Base-by-base conservation (phyloP, 2,329 filamentous ascomycete species). In the Penicillium sp. region DNA sequence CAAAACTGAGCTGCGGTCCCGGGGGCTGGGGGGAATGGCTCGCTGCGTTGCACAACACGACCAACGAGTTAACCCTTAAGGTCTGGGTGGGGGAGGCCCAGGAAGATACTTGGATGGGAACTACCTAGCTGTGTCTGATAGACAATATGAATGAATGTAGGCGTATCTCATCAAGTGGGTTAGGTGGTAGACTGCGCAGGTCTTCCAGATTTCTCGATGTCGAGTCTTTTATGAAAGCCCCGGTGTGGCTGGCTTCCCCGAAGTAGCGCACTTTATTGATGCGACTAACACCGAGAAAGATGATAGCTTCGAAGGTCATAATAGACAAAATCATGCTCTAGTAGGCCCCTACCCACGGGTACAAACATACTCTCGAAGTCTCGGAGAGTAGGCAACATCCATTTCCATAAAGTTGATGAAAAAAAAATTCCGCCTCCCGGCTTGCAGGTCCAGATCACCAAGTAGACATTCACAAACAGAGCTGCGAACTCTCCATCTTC, bases 1-100 rank as follows among this genome's bases (percentile, higher is more conserved):
- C 18, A 54, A 55, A 40, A 60, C 54, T 56, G 27, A 14, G 33
- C 27, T 27, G 18, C 16, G 39, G 40, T n/a, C 50, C 19, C 54
- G 60, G 44, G 56, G 58, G 44, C 50, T 19, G 56, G 60, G 44
- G 56, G 58, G 44, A 31, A 39, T 56, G 62, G 62, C 56, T 56
- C 50, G 19, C 11, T 57, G 58, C 33, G 62, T 63, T 33, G 36
- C 54, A 63, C 60, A 47, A 49, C 54, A 59, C 58, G 51, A 51
- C 56, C 53, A 54, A 55, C 49, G 58, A 53, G 60, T 49, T 43
- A 33, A 43, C 7, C 18, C 18, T 56, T 36, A 50, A 31, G 24
- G 24, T 36, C 39, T 40, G 36, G 13, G 33, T 51, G 13, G 24
- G 7, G 27, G n/a, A 16, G 24, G 7, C 22, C 24, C 16, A 7